Base-by-base conservation (phyloP, 306 rosid species). In the Prunus fruticosa region DNA sequence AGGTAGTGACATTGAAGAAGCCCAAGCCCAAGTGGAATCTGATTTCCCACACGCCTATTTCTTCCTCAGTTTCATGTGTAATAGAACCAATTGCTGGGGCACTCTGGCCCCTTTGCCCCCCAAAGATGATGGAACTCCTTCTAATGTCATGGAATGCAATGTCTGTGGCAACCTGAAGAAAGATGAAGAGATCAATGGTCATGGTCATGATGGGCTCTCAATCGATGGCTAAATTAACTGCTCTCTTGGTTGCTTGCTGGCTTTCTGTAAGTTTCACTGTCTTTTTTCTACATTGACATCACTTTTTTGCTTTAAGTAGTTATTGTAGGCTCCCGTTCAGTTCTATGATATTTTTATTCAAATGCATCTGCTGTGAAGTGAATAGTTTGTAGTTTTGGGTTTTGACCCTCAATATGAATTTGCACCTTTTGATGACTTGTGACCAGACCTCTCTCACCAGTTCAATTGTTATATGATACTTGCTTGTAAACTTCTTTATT, bases 21-120 rank as follows among this genome's bases (percentile, higher is more conserved):
- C 51, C 10, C 45, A 78, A 28, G 91, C 61, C 11, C 68, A 73
- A 38, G 88, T 79, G 20, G 75, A 80, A 19, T 79, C 66, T 38
- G 86, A 88, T 81, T 93, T 93, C 60, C 96, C 96, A 10, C 97
- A 93, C 67, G 91, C 92, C 8, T 93, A 93, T 82, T 93, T 93
- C 86, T 93, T 90, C 69, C 11, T 86, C 69, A 87, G 88, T 64
- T 93, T 83, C 90, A 87, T 87, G 96, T 89, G 94, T 67, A 79
- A 86, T 23, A 74, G 87, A 79, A 73, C 80, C 32, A 84, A 87
- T 75, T 93, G 94, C 62, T 34, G 92, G 88, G 97, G 94, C 25
- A 93, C 97, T 8, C 69, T 90, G 32, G 96, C 96, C 49, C 96
- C 97, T 45, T 64, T 86, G 78, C 88, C 96, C 7, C 91, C 90